phyloP scores from a whole-genome alignment of 495 filamentous ascomycete species.

The Penicillium canescens region DNA sequence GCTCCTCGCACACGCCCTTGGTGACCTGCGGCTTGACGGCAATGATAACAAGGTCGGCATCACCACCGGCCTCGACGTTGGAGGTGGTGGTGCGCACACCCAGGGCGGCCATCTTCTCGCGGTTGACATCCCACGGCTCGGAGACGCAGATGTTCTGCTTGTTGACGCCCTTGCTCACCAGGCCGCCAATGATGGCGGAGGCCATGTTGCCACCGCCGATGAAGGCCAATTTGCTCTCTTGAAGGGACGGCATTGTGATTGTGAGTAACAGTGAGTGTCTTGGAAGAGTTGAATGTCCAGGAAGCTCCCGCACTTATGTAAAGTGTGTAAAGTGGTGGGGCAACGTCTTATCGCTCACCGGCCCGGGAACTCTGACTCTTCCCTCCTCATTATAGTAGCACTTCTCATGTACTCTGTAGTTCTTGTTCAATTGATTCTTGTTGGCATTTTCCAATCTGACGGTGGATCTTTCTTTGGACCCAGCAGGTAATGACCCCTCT shows the following conservation, averaged over 20 bases:
- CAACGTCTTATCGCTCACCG: background rate
- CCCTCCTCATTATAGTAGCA: no score
- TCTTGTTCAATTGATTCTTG: no score
- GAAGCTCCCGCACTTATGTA: constrained; percentile 8
- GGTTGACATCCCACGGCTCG: constrained; percentile 79
- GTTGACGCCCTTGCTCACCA: constrained; percentile 31
- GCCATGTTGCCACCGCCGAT: constrained; percentile 49
- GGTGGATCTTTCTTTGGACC: no score
- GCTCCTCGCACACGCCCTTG: constrained; percentile 90
- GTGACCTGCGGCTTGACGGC: constrained; percentile 74
- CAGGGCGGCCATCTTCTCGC: constrained; percentile 86
- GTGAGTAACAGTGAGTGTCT: background rate
- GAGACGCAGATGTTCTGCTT: constrained; percentile 58
- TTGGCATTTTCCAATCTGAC: no score
- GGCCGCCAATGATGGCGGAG: constrained; percentile 45
- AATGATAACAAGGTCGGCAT: constrained; percentile 84
- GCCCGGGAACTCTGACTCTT: no score
- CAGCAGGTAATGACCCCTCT: no score
- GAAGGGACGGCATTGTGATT: constrained; percentile 34
- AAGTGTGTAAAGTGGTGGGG: constrained; percentile 11
- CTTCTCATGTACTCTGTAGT: no score
- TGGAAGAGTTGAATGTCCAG: background rate
- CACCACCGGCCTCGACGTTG: constrained; percentile 85
- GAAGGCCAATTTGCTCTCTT: constrained; percentile 43
- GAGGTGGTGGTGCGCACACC: constrained; percentile 82